phyloP scores from a whole-genome alignment of 805 yeast species.

The Spathaspora arborariae region DNA sequence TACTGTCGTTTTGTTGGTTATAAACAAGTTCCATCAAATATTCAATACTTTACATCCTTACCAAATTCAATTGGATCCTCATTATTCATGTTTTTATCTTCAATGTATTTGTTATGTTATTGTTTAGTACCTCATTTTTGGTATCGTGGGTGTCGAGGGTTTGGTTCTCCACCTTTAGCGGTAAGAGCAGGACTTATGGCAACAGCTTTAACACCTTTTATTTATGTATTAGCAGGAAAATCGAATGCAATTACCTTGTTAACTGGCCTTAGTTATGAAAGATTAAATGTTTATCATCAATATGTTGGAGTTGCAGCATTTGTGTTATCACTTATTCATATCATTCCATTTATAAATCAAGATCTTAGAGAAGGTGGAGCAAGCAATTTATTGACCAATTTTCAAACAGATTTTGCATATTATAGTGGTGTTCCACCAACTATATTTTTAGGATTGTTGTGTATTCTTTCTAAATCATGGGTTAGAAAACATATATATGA shows the following conservation, averaged over 20 bases:
- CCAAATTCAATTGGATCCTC: constrained; percentile 37
- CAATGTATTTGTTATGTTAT: constrained; percentile 29
- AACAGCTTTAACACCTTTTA: constrained; percentile 47
- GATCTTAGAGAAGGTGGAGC: constrained; percentile 47
- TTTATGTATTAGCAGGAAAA: constrained; percentile 50
- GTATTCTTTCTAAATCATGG: constrained; percentile 38
- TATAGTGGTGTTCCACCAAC: constrained; percentile 47
- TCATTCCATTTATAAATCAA: constrained; percentile 48
- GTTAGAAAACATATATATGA: constrained; percentile 44
- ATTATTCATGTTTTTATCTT: constrained; percentile 32
- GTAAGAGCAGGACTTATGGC: constrained; percentile 51
- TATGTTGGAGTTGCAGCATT: constrained; percentile 41
- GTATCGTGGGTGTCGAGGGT: constrained; percentile 49
- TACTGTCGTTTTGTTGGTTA: constrained; percentile 35
- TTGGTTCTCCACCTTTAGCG: constrained; percentile 59
- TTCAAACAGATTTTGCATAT: constrained; percentile 17
- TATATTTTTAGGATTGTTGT: constrained; percentile 40
- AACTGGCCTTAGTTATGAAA: constrained; percentile 56
- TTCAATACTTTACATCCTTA: constrained; percentile 24
- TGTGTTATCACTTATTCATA: constrained; percentile 45
- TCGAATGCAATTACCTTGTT: constrained; percentile 44
- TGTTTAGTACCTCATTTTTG: constrained; percentile 47
- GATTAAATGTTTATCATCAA: constrained; percentile 49
- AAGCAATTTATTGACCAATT: constrained; percentile 13
- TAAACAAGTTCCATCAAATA: constrained; percentile 22